Base-by-base conservation (phyloP, 768 basidiomycete species). In the Serendipita sp. region DNA sequence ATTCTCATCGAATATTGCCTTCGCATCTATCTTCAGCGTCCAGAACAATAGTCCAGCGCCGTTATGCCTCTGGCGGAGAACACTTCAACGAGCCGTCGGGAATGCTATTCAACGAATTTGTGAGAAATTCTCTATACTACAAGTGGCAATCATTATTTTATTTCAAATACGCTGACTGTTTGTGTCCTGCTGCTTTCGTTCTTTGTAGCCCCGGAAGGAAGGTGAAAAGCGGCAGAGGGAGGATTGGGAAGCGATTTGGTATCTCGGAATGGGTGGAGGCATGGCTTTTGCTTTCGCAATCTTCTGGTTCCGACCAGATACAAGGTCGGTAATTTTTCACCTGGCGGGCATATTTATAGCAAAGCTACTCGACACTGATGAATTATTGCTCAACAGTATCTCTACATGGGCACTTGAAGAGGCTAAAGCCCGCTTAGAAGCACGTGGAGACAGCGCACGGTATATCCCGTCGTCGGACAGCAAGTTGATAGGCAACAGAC, bases 241-340 rank as follows among this genome's bases (percentile, higher is more conserved):
- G 71, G 81, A 85, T 24, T 96, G 92, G 92, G 93, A 96, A 76
- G 83, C 79, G 66, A 78, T 89, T 42, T 96, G 90, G 87, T 89
- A 90, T 69, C 71, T 83, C 65, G 93, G 92, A 33, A 92, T 96
- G 88, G 92, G 88, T 69, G 93, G 93, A 34, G 77, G 82, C 13
- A 86, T 96, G 82, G 82, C 77, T 3, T 74, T 92, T 65, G 88
- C 85, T 31, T 73, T 80, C 9, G 81, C 93, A 33, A 75, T 89
- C 71, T 74, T 91, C 26, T 90, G 90, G 74, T 94, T 92, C 77
- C 94, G 94, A 74, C 92, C 92, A 2, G 90, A 95, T 70, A 92
- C 89, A 17, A 91, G 87, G 92, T 92, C 66, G 64, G 86, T 72
- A 20, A 20, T 60, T 45, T 38, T 41, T 42, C n/a, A 63, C 66